Evolutionary conservation across 2,329 filamentous ascomycete genomes (phyloP), one percentile per base, ranked within the genome.

Genomic region (Aspergillus texensis): DNA sequence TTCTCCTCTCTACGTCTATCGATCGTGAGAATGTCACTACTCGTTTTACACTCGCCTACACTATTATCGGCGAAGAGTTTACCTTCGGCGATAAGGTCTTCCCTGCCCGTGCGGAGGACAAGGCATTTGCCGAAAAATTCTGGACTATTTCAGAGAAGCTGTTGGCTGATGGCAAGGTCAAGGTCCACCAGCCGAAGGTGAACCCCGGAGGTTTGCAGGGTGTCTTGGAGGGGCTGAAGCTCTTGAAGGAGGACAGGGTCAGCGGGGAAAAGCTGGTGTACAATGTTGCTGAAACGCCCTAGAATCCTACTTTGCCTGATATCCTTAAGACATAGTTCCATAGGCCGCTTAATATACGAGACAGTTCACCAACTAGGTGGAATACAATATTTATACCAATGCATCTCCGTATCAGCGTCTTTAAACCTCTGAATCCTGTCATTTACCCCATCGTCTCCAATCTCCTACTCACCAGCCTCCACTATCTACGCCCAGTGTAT

Each of bases 191-290:
- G 24, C 65, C 72, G 24, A 75, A 77, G 65, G 75, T 83, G 19
- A 70, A 77, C 19, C 62, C 72, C 28, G 78, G 75, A 9, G 83
- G 83, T 2, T 68, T 85, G 57, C 68, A 79, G 60, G 80, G 78
- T 24, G 75, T 83, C n/a, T 68, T 82, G 50, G 80, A 80, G 10
- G 83, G 82, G 0, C 43, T 84, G 63, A 69, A 83, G 62, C 68
- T 77, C 41, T 62, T 84, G 68, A 80, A 73, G 71, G 70, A 78
- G 24, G 78, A 76, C 16, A 82, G 80, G 68, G 78, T 84, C 19
- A 82, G 78, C 64, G 82, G 80, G 11, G 71, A 75, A 66, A 84
- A 85, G 73, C 62, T 85, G 65, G 81, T 84, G 8, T 84, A 83
- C 69, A 73, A 71, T 36, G 70, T 82, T 50, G 64, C 57, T 2